Evolutionary conservation across 1,139 yeast genomes (phyloP).

Genomic region (Zhuliangozyma parablackwelliae): DNA sequence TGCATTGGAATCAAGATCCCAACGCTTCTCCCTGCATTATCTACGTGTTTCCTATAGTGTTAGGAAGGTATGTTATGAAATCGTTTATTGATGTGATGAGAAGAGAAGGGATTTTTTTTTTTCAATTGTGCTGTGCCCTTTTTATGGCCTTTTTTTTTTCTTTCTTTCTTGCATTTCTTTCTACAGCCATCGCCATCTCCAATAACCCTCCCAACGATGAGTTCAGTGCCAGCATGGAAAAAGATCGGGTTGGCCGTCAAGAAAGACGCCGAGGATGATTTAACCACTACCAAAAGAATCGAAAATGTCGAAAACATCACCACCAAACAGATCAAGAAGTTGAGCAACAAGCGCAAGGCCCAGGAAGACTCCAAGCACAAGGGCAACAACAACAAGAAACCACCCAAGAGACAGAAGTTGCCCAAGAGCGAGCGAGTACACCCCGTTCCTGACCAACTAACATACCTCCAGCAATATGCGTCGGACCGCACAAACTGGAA

Average conservation of each 20-base stretch:
- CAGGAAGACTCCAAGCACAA: slow-evolving; percentile 17
- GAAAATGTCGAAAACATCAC: slow-evolving; percentile 46
- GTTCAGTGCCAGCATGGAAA: slow-evolving; percentile 82
- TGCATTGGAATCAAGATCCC: too few species aligned
- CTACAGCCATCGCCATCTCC: too few species aligned
- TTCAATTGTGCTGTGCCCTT: too few species aligned
- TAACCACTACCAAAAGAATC: slow-evolving; percentile 31
- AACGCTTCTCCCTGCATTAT: not conserved
- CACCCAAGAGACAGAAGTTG: slow-evolving; percentile 70
- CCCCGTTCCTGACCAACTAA: slow-evolving; percentile 78
- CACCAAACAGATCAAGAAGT: slow-evolving; percentile 44
- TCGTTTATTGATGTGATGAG: slow-evolving; percentile 1
- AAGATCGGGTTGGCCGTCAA: slow-evolving; percentile 67
- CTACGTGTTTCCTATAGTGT: not conserved
- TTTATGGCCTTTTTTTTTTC: not conserved
- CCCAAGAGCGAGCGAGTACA: slow-evolving; percentile 78
- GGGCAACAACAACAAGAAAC: slow-evolving; percentile 34
- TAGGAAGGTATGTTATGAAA: not conserved
- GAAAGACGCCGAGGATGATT: slow-evolving; percentile 37
- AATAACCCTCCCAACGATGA: slow-evolving; percentile 3
- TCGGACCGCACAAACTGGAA: slow-evolving; percentile 72
- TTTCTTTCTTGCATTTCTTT: not conserved
- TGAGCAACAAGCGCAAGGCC: slow-evolving; percentile 26
- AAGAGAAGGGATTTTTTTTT: slow-evolving; percentile 2
- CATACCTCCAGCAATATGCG: slow-evolving; percentile 63